These are phyloP conservation scores for Sphaceloma murrayae DNA, from an alignment of 2,329 filamentous ascomycete species.

Conservation along the genomic window DNA sequence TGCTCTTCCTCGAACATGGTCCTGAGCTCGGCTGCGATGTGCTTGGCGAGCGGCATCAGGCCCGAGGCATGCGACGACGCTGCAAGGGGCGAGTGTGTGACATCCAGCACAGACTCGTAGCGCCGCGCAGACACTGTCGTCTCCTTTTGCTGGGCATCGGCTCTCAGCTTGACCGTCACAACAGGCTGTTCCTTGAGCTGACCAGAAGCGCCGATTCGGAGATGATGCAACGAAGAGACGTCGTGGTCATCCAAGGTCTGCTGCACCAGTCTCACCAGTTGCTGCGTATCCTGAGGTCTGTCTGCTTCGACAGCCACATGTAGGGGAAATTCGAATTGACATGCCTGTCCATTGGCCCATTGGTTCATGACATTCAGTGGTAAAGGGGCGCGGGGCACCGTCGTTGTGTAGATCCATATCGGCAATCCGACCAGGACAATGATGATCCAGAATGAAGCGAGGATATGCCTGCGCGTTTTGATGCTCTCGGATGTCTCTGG, in stretches of 20 bases:
- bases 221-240: slow-evolving; percentile 74
- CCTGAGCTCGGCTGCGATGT: slow-evolving; percentile 68
- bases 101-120: slow-evolving; percentile 61
- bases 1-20: slow-evolving; percentile 80
- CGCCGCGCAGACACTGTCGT: slow-evolving; percentile 56
- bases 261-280: slow-evolving; percentile 71
- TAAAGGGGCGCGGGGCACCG: slow-evolving; percentile 76
- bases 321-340: slow-evolving; percentile 78
- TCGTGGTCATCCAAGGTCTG: slow-evolving; percentile 78
- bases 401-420: slow-evolving; percentile 93
- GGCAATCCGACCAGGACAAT: slow-evolving; percentile 76
- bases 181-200: slow-evolving; percentile 45
- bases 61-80: slow-evolving; percentile 58
- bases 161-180: slow-evolving; percentile 60
- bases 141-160: slow-evolving; percentile 45
- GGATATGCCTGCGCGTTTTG: slow-evolving; percentile 61
- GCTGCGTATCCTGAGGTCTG: slow-evolving; percentile 56
- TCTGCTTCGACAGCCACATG: slow-evolving; percentile 68
- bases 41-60: slow-evolving; percentile 51
- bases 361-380: slow-evolving; percentile 78
- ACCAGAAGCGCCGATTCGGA: slow-evolving; percentile 47
- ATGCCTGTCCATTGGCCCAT: slow-evolving; percentile 87
- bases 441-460: slow-evolving; percentile 84
- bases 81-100: slow-evolving; percentile 62
- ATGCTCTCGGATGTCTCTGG: slow-evolving; percentile 64